phyloP scores from a whole-genome alignment of 805 yeast species.

The Saccharomycopsis guyanensis region DNA sequence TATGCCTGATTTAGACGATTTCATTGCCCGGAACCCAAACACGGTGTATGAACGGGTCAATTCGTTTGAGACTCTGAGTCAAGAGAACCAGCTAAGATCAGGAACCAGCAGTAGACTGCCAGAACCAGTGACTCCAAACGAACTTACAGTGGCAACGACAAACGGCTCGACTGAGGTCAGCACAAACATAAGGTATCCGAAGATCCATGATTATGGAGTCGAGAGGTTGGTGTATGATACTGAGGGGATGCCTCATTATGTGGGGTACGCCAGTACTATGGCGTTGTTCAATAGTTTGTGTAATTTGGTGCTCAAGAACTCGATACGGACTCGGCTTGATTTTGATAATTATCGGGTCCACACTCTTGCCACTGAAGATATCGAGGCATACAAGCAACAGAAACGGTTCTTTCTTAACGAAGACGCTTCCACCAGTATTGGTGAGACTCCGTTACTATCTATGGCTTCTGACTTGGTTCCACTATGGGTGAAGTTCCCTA shows the following conservation, averaged over 20 bases:
- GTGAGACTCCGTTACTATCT: constrained; percentile 7
- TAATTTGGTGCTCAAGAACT: constrained; percentile 34
- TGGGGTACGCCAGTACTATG: constrained; percentile 41
- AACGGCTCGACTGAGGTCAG: not conserved
- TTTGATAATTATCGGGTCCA: constrained; percentile 18
- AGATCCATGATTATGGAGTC: constrained; percentile 7
- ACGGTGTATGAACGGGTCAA: not conserved
- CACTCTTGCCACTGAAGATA: constrained; percentile 19
- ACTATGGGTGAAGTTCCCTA: constrained; percentile 30
- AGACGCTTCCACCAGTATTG: constrained; percentile 1
- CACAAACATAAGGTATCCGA: not conserved
- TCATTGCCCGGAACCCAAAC: not conserved
- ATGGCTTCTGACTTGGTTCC: constrained; percentile 14
- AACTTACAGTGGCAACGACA: not conserved
- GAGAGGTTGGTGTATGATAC: constrained; percentile 29
- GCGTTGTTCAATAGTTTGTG: constrained; percentile 37
- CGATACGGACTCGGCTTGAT: constrained; percentile 31
- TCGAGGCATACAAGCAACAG: not conserved
- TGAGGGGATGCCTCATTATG: constrained; percentile 40
- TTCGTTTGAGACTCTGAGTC: not conserved
- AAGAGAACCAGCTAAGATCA: too few relatives aligned
- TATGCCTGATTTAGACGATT: constrained; percentile 8
- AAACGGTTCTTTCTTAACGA: not conserved
- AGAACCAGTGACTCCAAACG: not conserved
- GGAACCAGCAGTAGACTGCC: too few relatives aligned